Evolutionary conservation across 768 basidiomycete species (phyloP).

Genomic region (Calocera cornea): DNA sequence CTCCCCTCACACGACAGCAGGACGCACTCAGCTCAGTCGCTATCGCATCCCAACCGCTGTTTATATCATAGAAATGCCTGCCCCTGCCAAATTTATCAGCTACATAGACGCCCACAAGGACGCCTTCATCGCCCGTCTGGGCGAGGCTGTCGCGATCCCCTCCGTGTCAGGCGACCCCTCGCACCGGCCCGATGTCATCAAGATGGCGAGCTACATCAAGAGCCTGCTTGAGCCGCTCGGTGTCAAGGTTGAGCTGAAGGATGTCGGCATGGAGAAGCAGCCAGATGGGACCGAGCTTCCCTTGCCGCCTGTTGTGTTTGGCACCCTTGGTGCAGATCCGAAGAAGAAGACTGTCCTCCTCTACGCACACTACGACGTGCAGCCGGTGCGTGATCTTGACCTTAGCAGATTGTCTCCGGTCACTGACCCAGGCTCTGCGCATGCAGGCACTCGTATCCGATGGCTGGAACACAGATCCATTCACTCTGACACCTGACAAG

Average conservation of each 20-base stretch:
- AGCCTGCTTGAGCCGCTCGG: constrained; percentile 61
- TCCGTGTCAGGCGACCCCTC: constrained; percentile 54
- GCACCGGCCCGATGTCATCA: constrained; percentile 61
- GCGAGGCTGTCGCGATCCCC: constrained; percentile 73
- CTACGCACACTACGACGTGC: constrained; percentile 93
- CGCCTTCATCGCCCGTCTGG: constrained; percentile 62
- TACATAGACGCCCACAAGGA: constrained; percentile 60
- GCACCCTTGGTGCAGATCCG: constrained; percentile 64
- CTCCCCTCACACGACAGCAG: too few relatives aligned
- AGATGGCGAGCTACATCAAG: constrained; percentile 77
- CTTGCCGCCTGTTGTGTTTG: constrained; percentile 76
- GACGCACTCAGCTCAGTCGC: too few relatives aligned
- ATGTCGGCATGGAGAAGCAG: constrained; percentile 57
- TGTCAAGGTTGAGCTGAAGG: constrained; percentile 56
- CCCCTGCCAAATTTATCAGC: constrained; percentile 24
- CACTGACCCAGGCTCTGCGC: too few relatives aligned
- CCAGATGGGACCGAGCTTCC: constrained; percentile 56
- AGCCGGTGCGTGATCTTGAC: constrained; percentile 47
- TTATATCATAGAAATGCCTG: constrained; percentile 16
- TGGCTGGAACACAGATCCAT: constrained; percentile 83
- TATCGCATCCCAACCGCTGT: too few relatives aligned
- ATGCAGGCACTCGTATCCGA: constrained; percentile 37
- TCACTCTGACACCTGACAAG: constrained; percentile 47
- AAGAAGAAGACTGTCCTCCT: constrained; percentile 87
- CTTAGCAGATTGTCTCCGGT: too few relatives aligned